Conservation (phyloP, 495 filamentous ascomycete genomes). For the Penicillium subrubescens region DNA sequence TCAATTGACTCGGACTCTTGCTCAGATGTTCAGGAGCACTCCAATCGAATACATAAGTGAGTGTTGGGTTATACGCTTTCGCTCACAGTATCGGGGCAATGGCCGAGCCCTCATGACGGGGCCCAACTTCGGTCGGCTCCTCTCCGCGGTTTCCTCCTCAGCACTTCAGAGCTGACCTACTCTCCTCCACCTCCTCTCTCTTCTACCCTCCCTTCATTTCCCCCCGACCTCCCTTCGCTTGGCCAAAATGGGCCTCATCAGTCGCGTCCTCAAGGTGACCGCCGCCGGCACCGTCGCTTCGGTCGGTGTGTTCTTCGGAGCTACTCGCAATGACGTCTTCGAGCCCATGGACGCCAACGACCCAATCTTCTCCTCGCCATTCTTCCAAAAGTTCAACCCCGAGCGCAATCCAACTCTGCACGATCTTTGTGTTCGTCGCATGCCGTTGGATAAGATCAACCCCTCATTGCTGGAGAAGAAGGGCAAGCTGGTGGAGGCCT, state of each 20-base stretch:
- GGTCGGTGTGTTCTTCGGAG: slow-evolving; percentile 43
- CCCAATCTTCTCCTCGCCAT: slow-evolving; percentile 59
- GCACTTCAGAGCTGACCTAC: neutral
- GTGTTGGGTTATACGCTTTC: too few species aligned
- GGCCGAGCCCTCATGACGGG: slow-evolving; percentile 6
- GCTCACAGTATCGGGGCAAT: neutral
- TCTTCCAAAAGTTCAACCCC: slow-evolving; percentile 61
- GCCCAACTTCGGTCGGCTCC: slow-evolving; percentile 3
- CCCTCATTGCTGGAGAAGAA: slow-evolving; percentile 64
- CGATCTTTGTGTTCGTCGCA: slow-evolving; percentile 62
- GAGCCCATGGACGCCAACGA: slow-evolving; percentile 57
- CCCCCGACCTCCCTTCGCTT: neutral
- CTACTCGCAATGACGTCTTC: slow-evolving; percentile 48
- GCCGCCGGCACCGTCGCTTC: slow-evolving; percentile 45
- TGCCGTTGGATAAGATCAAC: slow-evolving; percentile 64
- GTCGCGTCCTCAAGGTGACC: slow-evolving; percentile 43
- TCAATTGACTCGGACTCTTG: too few species aligned
- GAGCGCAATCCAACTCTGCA: slow-evolving; percentile 60
- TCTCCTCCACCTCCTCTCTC: neutral
- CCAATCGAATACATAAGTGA: neutral
- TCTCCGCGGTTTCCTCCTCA: slow-evolving; percentile 1
- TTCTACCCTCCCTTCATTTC: neutral
- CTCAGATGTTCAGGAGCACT: too few species aligned
- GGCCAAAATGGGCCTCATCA: slow-evolving; percentile 51
- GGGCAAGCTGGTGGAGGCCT: slow-evolving; percentile 60